Percentiles rank a stretch among this genome's conserved stretches.
These are phyloP conservation scores for Tremellales sp. DNA, from an alignment of 1,284 basidiomycete genomes.

Conservation along the genomic window DNA sequence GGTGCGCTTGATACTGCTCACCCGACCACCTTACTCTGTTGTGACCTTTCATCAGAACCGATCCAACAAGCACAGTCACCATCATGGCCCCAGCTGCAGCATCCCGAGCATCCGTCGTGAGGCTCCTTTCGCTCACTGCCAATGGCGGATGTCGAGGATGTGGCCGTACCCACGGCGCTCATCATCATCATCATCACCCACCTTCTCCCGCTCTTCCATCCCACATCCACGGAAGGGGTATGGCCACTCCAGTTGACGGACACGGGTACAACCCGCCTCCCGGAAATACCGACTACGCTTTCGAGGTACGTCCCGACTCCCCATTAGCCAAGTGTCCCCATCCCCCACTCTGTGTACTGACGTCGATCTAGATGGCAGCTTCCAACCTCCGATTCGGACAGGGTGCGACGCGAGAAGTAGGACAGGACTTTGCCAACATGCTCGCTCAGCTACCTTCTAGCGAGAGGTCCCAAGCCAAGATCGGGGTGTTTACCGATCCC, in stretches of 20 bases:
- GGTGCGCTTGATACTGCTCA: no score
- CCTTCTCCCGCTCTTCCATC: constrained; percentile 5
- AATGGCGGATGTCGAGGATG: constrained; percentile 43
- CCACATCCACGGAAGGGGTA: constrained; percentile 18
- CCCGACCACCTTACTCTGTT: no score
- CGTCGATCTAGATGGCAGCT: constrained; percentile 68
- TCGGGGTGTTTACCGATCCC: constrained; percentile 89
- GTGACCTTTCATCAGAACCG: no score
- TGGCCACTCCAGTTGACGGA: constrained; percentile 77
- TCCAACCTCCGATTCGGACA: constrained; percentile 85
- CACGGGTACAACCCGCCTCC: constrained; percentile 24
- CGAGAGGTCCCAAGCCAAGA: constrained; percentile 53
- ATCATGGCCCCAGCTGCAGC: constrained; percentile 37
- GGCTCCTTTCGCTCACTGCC: constrained; percentile 37
- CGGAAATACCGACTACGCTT: constrained; percentile 85
- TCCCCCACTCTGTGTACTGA: constrained; percentile 8
- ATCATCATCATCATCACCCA: constrained; percentile 22
- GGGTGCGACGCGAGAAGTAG: constrained; percentile 84
- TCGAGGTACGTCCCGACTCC: constrained; percentile 61
- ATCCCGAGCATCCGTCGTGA: constrained; percentile 34
- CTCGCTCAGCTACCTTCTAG: constrained; percentile 27
- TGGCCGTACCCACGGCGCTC: constrained; percentile 31
- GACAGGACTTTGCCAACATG: constrained; percentile 49
- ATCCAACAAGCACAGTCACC: no score
- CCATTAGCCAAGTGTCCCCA: background rate